Base-by-base conservation (phyloP, 1,139 yeast species). In the Pneumocystis oryctolagi region DNA sequence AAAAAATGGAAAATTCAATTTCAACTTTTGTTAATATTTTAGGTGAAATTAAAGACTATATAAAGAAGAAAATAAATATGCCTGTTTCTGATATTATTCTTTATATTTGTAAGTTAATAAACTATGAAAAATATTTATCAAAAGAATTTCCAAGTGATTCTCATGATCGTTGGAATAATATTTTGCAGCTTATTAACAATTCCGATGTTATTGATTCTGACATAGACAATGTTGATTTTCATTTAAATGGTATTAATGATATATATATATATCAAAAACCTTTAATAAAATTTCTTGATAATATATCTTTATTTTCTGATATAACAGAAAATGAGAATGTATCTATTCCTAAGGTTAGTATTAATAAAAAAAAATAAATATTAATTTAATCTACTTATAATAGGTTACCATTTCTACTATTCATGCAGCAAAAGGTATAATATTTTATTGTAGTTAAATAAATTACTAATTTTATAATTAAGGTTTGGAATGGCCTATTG, bases 401-500 rank as follows among this genome's bases (percentile, higher is more conserved):
- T 68, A 69, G 20, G 78, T 81, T 1, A 73, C 79, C 0, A 72
- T 82, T 1, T 84, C 90, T 0, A 92, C 97, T 0, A 85, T 92
- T 16, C 98, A 92, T 72, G 89, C 90, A 0, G 83, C 97, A 1
- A 92, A 92, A 71, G 31, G 55, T 47, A 47, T 6, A 16, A 6
- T 47, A 25, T 25, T 28, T 25, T 47, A 42, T 18, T 20, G 25
- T 25, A 97, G 97, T 9, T 34, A 4, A 16, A 57, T 12, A 28
- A 20, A 57, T 28, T 57, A 35, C 5, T 14, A 57, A 35, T 28
- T 35, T 32, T 37, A 57, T 37, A 39, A 35, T 34, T 18, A 34
- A 57, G 65, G 65, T 0, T 76, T 89, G 4, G 97, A 92, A 72
- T 92, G 97, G 97, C 92, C 95, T 0, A 81, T 87, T 5, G 97